These are phyloP conservation scores for Termitomyces eurrhizus DNA, from an alignment of 768 basidiomycete species.

Conservation along the genomic window DNA sequence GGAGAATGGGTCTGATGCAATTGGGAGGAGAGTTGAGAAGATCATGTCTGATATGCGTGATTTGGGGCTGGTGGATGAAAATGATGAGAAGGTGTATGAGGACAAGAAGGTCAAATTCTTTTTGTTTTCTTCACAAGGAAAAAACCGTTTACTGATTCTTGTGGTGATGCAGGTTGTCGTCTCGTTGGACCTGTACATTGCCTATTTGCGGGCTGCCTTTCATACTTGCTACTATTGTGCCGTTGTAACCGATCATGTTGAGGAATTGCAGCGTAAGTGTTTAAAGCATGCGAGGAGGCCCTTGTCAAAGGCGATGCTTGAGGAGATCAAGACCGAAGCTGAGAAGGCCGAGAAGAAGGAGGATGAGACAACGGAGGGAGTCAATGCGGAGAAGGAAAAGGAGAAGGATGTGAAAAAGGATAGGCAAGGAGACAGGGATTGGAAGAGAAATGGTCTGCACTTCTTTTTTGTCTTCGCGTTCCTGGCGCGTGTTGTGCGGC, in stretches of 20 bases:
- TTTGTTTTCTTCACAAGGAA: slow-evolving; percentile 5
- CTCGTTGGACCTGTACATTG: slow-evolving; percentile 88
- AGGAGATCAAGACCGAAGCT: slow-evolving; percentile 56
- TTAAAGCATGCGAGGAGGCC: slow-evolving; percentile 86
- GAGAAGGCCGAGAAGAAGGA: slow-evolving; percentile 49
- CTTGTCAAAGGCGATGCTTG: slow-evolving; percentile 53
- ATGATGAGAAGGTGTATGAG: slow-evolving; percentile 64
- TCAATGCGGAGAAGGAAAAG: slow-evolving; percentile 26
- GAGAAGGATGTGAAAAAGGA: slow-evolving; percentile 28
- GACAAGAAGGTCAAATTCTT: slow-evolving; percentile 57
- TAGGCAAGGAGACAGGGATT: slow-evolving; percentile 32
- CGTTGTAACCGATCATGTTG: slow-evolving; percentile 86
- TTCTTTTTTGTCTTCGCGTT: neutral
- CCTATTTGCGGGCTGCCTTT: slow-evolving; percentile 89
- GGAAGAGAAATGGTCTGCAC: slow-evolving; percentile 63
- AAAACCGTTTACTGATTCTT: slow-evolving; percentile 3
- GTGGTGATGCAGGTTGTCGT: slow-evolving; percentile 54
- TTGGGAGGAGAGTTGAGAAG: slow-evolving; percentile 79
- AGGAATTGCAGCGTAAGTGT: slow-evolving; percentile 95
- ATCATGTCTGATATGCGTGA: slow-evolving; percentile 67
- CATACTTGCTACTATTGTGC: slow-evolving; percentile 98
- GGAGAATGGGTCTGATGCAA: slow-evolving; percentile 70
- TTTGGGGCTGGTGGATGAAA: slow-evolving; percentile 53
- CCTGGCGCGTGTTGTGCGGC: neutral
- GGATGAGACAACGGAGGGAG: slow-evolving; percentile 27